A percentile compares a stretch with the other conserved stretches of the same genome.
Conservation (phyloP, 192 early-diverging fungal genomes). For the Podila clonocystis region DNA sequence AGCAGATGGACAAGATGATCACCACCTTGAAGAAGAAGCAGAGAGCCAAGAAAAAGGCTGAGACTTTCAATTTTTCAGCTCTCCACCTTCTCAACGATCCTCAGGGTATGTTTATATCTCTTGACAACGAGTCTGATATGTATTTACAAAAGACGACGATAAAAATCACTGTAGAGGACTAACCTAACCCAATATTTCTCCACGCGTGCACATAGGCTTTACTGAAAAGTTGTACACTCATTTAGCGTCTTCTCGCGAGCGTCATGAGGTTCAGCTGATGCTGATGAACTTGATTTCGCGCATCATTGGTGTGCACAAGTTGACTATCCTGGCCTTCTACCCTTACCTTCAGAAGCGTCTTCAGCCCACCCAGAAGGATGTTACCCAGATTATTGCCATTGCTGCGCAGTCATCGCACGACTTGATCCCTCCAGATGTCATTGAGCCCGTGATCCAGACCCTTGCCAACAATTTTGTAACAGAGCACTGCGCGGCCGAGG, state of each 20-base stretch:
- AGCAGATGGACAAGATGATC: slow-evolving; percentile 81
- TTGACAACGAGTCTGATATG: background rate
- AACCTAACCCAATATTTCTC: background rate
- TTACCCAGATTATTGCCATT: slow-evolving; percentile 91
- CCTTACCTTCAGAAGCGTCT: slow-evolving; percentile 92
- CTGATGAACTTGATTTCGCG: slow-evolving; percentile 95
- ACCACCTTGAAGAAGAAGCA: slow-evolving; percentile 77
- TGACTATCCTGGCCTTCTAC: slow-evolving; percentile 92
- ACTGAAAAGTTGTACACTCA: slow-evolving; percentile 94
- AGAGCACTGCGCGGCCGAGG: slow-evolving; percentile 89
- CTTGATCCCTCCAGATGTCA: slow-evolving; percentile 92
- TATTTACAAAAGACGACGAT: too few relatives aligned
- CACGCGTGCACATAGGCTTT: slow-evolving; percentile 63
- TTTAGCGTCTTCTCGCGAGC: slow-evolving; percentile 78
- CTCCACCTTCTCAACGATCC: slow-evolving; percentile 96
- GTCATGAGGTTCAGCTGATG: slow-evolving; percentile 91
- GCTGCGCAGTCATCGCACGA: slow-evolving; percentile 93
- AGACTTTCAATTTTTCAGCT: slow-evolving; percentile 92
- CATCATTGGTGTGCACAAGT: slow-evolving; percentile 95
- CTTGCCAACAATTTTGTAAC: slow-evolving; percentile 98
- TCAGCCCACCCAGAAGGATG: slow-evolving; percentile 95
- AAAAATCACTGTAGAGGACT: too few relatives aligned
- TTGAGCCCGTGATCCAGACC: slow-evolving; percentile 88
- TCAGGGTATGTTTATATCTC: slow-evolving; percentile 65
- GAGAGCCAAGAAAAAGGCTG: slow-evolving; percentile 68